A percentile compares a stretch with the other conserved stretches of the same genome.
Evolutionary conservation across 805 yeast species (phyloP).

Genomic region (Wickerhamomyces canadensis): DNA sequence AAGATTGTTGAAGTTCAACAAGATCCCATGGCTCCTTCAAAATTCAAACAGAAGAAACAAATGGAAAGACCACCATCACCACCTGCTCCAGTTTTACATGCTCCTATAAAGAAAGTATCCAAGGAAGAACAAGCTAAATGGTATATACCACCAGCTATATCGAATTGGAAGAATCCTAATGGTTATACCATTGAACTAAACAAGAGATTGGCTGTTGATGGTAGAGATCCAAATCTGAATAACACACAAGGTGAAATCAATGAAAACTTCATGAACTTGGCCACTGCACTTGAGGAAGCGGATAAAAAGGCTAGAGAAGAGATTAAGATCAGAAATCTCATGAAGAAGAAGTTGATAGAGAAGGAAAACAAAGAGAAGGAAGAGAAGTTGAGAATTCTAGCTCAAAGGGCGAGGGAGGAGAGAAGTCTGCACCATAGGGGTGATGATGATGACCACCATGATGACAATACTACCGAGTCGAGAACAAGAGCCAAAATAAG

Average conservation of each 20-base stretch:
- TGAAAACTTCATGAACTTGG: conserved; percentile 54
- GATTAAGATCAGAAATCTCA: conserved; percentile 42
- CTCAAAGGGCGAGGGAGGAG: conserved; percentile 41
- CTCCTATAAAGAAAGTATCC: conserved; percentile 43
- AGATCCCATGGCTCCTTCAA: conserved; percentile 87
- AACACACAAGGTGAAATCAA: conserved; percentile 36
- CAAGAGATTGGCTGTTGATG: conserved; percentile 56
- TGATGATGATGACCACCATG: conserved; percentile 7
- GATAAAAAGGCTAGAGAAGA: conserved; percentile 56
- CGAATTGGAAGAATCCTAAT: conserved; percentile 93
- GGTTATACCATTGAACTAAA: conserved; percentile 83
- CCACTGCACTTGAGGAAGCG: conserved; percentile 69
- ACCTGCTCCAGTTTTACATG: conserved; percentile 65
- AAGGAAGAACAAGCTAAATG: conserved; percentile 73
- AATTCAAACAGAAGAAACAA: conserved; percentile 60
- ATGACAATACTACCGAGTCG: too few relatives aligned
- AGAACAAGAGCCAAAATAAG: conserved; percentile 34
- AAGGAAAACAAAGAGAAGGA: conserved; percentile 45
- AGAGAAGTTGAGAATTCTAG: conserved; percentile 43
- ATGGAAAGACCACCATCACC: conserved; percentile 67
- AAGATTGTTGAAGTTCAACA: conserved; percentile 60
- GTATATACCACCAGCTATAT: conserved; percentile 86
- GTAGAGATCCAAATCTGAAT: conserved; percentile 30
- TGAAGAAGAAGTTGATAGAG: conserved; percentile 45
- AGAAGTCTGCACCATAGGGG: conserved; percentile 12